These are phyloP conservation scores for Rhododendron vialii DNA, from an alignment of 148 eudicot species.

Conservation along the genomic window DNA sequence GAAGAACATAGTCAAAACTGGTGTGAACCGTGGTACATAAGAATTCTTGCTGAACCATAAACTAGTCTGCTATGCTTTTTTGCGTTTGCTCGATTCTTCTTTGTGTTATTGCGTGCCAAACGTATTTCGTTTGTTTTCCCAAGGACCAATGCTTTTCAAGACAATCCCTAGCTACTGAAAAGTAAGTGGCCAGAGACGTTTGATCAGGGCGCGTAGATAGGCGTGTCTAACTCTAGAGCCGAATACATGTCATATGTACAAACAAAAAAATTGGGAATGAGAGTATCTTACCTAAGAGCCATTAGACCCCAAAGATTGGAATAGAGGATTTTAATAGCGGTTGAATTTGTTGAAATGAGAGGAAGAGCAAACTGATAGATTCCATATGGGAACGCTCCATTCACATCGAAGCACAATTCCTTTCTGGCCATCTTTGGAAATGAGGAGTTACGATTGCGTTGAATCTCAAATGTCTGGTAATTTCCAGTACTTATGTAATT, in stretches of 20 bases:
- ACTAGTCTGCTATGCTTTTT: neutral
- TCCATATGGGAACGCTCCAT: conserved; percentile 60
- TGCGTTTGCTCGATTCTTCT: neutral
- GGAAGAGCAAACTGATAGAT: conserved; percentile 73
- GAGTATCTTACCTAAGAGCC: conserved; percentile 59
- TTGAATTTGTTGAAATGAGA: conserved; percentile 58
- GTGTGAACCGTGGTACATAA: neutral
- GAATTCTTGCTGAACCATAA: neutral
- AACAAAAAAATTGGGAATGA: neutral
- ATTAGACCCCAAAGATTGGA: conserved; percentile 88
- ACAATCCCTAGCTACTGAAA: neutral
- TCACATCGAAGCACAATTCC: conserved; percentile 51
- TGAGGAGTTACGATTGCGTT: conserved; percentile 44
- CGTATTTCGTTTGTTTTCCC: neutral
- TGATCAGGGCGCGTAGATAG: neutral
- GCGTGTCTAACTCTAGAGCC: neutral
- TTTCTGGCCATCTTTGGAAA: conserved; percentile 2
- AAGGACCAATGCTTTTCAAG: neutral
- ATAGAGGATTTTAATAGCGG: conserved; percentile 68
- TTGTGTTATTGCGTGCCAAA: neutral
- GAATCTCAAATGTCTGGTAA: conserved; percentile 23
- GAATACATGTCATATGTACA: too few relatives aligned
- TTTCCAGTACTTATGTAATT: conserved; percentile 27
- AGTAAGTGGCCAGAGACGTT: neutral
- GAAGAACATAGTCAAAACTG: neutral